Percentiles rank a stretch among this genome's conserved stretches.
Conservation (phyloP, 2,329 filamentous ascomycete genomes). For the Talaromyces sp. region DNA sequence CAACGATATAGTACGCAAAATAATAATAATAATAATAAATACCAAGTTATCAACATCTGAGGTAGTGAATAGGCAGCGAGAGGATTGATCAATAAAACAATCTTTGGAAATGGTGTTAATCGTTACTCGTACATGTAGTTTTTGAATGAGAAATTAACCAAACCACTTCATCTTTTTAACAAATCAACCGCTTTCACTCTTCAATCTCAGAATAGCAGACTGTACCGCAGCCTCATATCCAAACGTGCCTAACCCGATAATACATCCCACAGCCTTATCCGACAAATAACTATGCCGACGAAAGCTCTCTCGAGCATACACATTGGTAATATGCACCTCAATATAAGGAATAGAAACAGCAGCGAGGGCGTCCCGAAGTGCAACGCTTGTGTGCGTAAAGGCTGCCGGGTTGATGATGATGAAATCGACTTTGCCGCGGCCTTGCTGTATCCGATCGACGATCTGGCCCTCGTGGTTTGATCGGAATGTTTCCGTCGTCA, state of each 20-base stretch:
- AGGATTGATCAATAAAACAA: too few relatives aligned
- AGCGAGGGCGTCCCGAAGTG: constrained; percentile 61
- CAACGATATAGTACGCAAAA: too few relatives aligned
- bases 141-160: not conserved
- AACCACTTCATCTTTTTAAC: too few relatives aligned
- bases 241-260: constrained; percentile 62
- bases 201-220: constrained; percentile 5
- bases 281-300: constrained; percentile 66
- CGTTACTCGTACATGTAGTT: too few relatives aligned
- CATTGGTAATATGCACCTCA: constrained; percentile 67
- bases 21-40: too few relatives aligned
- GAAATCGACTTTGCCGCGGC: constrained; percentile 55
- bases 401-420: constrained; percentile 69
- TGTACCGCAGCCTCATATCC: constrained; percentile 60
- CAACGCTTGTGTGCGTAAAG: constrained; percentile 66
- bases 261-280: constrained; percentile 70
- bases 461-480: constrained; percentile 74
- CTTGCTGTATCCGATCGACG: constrained; percentile 67
- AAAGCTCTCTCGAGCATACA: constrained; percentile 64
- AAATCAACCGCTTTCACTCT: too few relatives aligned
- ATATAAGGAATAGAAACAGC: constrained; percentile 64
- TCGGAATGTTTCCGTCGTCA: constrained; percentile 56
- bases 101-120: too few relatives aligned
- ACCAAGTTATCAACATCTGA: too few relatives aligned
- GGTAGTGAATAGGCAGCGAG: too few relatives aligned